Evolutionary conservation across 768 basidiomycete genomes (phyloP), one percentile per base, ranked within the genome.

Genomic region (Serendipita vermifera): DNA sequence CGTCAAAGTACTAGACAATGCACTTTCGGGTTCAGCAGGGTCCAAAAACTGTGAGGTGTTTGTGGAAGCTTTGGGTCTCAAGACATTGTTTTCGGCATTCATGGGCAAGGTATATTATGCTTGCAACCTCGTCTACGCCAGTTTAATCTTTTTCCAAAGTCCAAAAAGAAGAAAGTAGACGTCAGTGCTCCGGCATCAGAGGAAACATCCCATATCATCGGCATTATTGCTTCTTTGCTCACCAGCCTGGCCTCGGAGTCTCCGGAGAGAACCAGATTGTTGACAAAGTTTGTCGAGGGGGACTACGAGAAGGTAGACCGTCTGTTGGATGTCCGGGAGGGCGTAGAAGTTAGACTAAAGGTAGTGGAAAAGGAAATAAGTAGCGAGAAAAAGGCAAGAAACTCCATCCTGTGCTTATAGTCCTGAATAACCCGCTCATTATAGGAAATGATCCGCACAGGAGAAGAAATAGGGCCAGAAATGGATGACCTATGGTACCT

Each of bases 281-380:
- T 99, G 14, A 75, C 89, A 4, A 99, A 99, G 69, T 99, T 98
- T 62, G 90, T 96, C 13, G 94, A 98, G 68, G 76, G 71, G 26
- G 80, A 85, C 54, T 99, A 96, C 64, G 91, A 93, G 66, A 98
- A 99, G 67, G 81, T 88, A 5, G 96, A 98, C 67, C 88, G 93
- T 62, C 72, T 99, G 29, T 70, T 96, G 24, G 94, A 98, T 64
- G 78, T 91, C 61, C 73, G 93, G 48, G 89, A 92, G 58, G 74
- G 72, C 35, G 81, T 87, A 2, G 73, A 75, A 35, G 70, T 68
- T 6, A 75, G 87, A 11, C 70, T 97, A 41, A 76, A 70, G 55
- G 69, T 63, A 4, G 75, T 80, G 2, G 81, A 96, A 35, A 68
- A 69, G 32, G 84, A 85, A 54, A 82, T 97, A 51, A 79, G 77